phyloP scores from a whole-genome alignment of 176 grass and related monocot species.

The Triticum urartu region DNA sequence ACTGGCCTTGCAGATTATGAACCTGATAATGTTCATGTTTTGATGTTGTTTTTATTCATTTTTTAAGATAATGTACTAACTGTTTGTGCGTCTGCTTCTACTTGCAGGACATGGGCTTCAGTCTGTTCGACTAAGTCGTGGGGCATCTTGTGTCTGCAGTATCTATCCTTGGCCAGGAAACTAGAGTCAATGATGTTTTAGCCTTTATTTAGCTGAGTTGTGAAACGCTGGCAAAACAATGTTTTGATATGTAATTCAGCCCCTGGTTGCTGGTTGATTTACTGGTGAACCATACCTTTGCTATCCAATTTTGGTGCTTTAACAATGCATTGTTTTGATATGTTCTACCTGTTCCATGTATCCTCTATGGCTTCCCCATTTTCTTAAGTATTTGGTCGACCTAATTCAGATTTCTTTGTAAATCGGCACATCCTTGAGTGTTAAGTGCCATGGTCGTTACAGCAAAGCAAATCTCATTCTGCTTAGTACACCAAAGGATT shows the following conservation, averaged over 20 bases:
- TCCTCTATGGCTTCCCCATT: too few relatives aligned
- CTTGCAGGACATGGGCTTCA: constrained; percentile 58
- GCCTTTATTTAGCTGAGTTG: constrained; percentile 27
- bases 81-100: neutral
- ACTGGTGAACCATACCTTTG: constrained; percentile 29
- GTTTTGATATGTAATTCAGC: constrained; percentile 28
- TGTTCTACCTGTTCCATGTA: neutral
- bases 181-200: constrained; percentile 23
- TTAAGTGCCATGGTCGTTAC: too few relatives aligned
- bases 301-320: neutral
- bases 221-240: constrained; percentile 23
- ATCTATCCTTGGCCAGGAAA: neutral
- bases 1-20: too few relatives aligned
- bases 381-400: too few relatives aligned
- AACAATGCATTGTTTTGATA: neutral
- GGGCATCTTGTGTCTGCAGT: neutral
- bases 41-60: neutral
- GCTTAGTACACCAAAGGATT: too few relatives aligned
- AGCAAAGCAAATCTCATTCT: too few relatives aligned
- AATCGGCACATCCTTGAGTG: neutral
- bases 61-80: neutral
- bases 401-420: neutral
- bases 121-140: constrained; percentile 36
- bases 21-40: neutral
- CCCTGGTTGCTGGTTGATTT: constrained; percentile 23